Evolutionary conservation across 2,329 filamentous ascomycete species (phyloP), one percentile per base, ranked within the genome.

Genomic region (Cladophialophora chaetospira): DNA sequence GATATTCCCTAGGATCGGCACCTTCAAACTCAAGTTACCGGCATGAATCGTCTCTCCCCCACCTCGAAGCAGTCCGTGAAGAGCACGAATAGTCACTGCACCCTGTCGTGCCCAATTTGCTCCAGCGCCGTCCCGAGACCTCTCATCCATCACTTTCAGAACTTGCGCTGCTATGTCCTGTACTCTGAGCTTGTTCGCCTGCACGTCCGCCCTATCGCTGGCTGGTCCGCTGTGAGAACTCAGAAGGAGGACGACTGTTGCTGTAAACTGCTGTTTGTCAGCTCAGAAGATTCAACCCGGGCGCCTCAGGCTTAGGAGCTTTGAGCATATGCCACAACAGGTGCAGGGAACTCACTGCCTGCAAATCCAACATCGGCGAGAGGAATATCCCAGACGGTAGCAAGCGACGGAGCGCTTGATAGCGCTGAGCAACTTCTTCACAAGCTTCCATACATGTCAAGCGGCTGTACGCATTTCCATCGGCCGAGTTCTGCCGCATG

Each of bases 371-470:
- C 19, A 59, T 50, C 17, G 57, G 53, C 6, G 42, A 44, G 10
- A 59, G 31, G 42, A 62, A 62, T 17, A 60, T 43, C 13, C 60
- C 57, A 2, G 43, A 49, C 10, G 60, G 60, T n/a, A 62, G 29
- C 10, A 43, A 5, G 3, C 43, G 40, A 9, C 56, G 48, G 21
- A 62, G 21, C 2, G 10, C 13, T 42, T 50, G 45, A 52, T 58
- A 62, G n/a, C 44, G 53, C n/a, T 31, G 47, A 42, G 46, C 53
- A 23, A 59, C 60, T 5, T 29, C 44, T 36, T 53, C 38, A 21
- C 60, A 62, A 4, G 60, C 56, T 10, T 62, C 49, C 48, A 59
- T 43, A 43, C 60, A 58, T 10, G 53, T 36, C 17, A 57, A n/a
- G 6, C 53, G 52, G 29, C 60, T 62, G 48, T 47, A 57, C 25